phyloP scores from a whole-genome alignment of 176 grass and related monocot species.

The Musa itinerans region DNA sequence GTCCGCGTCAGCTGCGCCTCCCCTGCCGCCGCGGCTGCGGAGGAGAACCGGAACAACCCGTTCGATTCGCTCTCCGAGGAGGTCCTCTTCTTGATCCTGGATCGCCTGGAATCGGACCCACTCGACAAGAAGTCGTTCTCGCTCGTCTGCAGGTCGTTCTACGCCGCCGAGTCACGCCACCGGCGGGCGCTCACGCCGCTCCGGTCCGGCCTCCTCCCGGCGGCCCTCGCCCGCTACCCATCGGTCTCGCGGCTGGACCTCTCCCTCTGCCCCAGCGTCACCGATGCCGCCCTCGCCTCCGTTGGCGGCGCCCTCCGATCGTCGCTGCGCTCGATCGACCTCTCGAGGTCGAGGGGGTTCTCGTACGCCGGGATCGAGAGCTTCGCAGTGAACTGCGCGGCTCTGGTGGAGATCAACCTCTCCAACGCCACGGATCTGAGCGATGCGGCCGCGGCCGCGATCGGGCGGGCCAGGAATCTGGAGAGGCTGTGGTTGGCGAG shows the following conservation, averaged over 20 bases:
- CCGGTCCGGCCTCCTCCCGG: conserved; percentile 37
- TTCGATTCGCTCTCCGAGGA: conserved; percentile 49
- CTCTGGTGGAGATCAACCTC: conserved; percentile 54
- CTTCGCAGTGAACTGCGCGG: conserved; percentile 28
- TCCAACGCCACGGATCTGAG: conserved; percentile 56
- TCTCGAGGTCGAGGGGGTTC: conserved; percentile 57
- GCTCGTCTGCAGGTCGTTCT: conserved; percentile 59
- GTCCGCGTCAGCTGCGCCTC: background rate
- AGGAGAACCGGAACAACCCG: background rate
- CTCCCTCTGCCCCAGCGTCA: conserved; percentile 57
- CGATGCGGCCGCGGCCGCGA: conserved; percentile 37
- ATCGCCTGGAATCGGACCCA: conserved; percentile 36
- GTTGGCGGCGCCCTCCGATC: background rate
- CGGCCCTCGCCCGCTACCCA: conserved; percentile 45
- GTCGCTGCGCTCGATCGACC: conserved; percentile 40
- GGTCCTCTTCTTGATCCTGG: conserved; percentile 60
- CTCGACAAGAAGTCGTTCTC: conserved; percentile 63
- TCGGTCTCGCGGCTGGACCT: conserved; percentile 38
- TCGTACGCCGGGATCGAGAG: conserved; percentile 38
- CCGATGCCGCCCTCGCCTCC: conserved; percentile 26
- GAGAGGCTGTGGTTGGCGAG: conserved; percentile 38
- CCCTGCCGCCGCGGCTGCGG: background rate
- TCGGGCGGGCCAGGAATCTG: conserved; percentile 29
- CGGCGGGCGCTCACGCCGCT: conserved; percentile 45
- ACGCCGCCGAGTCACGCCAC: conserved; percentile 51